These are phyloP conservation scores for Rhexocercosporidium sp. DNA, from an alignment of 2,329 filamentous ascomycete genomes.

Conservation along the genomic window DNA sequence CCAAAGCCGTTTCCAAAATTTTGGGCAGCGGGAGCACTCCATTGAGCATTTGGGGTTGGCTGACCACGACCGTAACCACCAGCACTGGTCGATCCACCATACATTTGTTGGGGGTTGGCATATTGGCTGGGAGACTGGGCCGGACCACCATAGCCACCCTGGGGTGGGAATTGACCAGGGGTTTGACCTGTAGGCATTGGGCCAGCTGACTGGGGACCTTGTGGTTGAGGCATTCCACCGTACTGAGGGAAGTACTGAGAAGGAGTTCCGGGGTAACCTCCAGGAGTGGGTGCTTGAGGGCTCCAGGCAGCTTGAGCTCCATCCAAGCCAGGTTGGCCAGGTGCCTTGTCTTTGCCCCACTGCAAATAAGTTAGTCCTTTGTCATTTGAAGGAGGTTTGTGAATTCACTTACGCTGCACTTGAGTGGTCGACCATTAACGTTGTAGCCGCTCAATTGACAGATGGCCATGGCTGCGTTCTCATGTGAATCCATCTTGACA, in stretches of 20 bases:
- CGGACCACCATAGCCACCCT: slow-evolving; percentile 68
- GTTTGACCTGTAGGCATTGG: slow-evolving; percentile 47
- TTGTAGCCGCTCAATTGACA: slow-evolving; percentile 98
- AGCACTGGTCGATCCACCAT: slow-evolving; percentile 74
- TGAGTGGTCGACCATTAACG: slow-evolving; percentile 93
- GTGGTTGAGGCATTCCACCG: slow-evolving; percentile 62
- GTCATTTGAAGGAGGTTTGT: slow-evolving; percentile 14
- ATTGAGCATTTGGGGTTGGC: slow-evolving; percentile 43
- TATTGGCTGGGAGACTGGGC: slow-evolving; percentile 66
- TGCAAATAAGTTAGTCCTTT: slow-evolving; percentile 51
- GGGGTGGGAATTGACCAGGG: slow-evolving; percentile 59
- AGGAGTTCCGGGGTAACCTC: slow-evolving; percentile 77
- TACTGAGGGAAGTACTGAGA: slow-evolving; percentile 93
- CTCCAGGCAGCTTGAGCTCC: slow-evolving; percentile 74
- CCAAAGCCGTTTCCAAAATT: slow-evolving; percentile 67
- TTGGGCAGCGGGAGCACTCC: slow-evolving; percentile 60
- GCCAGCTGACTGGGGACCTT: slow-evolving; percentile 44
- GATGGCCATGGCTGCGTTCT: slow-evolving; percentile 98
- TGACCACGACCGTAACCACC: slow-evolving; percentile 84
- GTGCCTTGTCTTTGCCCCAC: slow-evolving; percentile 99
- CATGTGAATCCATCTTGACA: slow-evolving; percentile 98
- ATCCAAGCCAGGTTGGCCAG: slow-evolving; percentile 77
- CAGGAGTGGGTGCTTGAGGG: slow-evolving; percentile 74
- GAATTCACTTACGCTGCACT: slow-evolving; percentile 88
- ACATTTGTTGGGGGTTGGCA: slow-evolving; percentile 74